phyloP scores from a whole-genome alignment of 208 protist species.

The Phytomonas francai region DNA sequence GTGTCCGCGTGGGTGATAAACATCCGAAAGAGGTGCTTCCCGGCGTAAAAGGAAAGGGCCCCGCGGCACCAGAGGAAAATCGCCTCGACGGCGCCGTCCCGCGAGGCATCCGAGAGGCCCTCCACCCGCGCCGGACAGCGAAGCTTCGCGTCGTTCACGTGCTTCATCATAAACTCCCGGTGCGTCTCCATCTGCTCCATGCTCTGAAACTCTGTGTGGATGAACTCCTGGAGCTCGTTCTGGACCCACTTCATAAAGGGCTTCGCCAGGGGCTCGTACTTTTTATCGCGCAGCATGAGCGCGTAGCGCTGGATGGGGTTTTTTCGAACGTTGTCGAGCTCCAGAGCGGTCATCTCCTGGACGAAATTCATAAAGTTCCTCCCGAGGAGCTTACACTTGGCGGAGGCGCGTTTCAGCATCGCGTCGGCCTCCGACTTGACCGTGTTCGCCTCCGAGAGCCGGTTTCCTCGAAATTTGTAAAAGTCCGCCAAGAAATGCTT shows the following conservation, averaged over 20 bases:
- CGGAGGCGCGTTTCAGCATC: constrained; percentile 62
- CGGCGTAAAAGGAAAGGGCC: constrained; percentile 71
- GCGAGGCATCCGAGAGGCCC: constrained; percentile 47
- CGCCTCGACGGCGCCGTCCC: constrained; percentile 65
- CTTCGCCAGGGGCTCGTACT: constrained; percentile 68
- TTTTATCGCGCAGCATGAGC: constrained; percentile 67
- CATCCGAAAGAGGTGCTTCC: constrained; percentile 52
- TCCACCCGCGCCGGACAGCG: constrained; percentile 56
- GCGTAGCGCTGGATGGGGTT: constrained; percentile 81
- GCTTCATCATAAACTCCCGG: constrained; percentile 55
- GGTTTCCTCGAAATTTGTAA: constrained; percentile 78
- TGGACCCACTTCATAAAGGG: constrained; percentile 83
- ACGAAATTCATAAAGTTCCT: constrained; percentile 86
- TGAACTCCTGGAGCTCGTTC: constrained; percentile 72
- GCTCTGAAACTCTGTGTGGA: constrained; percentile 47
- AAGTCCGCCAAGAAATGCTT: constrained; percentile 86
- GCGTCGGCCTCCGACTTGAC: constrained; percentile 75
- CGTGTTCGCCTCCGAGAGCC: constrained; percentile 58
- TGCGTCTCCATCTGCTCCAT: constrained; percentile 76
- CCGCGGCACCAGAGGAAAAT: constrained; percentile 85
- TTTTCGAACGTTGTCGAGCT: constrained; percentile 80
- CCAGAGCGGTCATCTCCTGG: constrained; percentile 83
- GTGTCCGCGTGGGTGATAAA: constrained; percentile 71
- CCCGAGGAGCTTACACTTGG: constrained; percentile 80
- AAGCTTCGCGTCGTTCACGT: constrained; percentile 58